Evolutionary conservation across 106 monocot species (phyloP).

Genomic region (Dendrobium nobile): DNA sequence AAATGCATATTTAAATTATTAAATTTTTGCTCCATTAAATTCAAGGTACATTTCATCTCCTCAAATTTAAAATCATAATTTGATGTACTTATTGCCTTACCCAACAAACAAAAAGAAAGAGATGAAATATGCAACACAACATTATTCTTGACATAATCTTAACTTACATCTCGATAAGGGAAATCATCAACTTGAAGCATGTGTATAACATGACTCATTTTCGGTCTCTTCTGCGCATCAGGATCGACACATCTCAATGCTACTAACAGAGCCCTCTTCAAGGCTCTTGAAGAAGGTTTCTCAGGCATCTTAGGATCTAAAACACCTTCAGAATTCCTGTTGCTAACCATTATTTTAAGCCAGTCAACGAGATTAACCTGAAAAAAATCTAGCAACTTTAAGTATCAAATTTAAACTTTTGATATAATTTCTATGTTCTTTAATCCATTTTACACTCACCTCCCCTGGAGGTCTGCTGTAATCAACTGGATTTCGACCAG

Average conservation of each 20-base stretch:
- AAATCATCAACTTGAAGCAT: conserved; percentile 96
- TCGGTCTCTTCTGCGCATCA: conserved; percentile 79
- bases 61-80: too few relatives aligned
- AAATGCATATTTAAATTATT: too few relatives aligned
- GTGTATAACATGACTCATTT: conserved; percentile 82
- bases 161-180: conserved; percentile 74
- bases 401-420: neutral
- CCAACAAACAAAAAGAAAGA: neutral
- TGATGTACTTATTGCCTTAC: neutral
- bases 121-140: neutral
- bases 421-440: neutral
- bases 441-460: conserved; percentile 26
- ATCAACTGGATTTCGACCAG: conserved; percentile 78
- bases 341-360: conserved; percentile 78
- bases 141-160: neutral
- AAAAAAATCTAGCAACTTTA: conserved; percentile 1
- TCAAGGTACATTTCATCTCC: neutral
- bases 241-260: conserved; percentile 82
- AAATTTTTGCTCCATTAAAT: neutral
- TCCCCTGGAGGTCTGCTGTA: conserved; percentile 80
- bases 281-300: conserved; percentile 62
- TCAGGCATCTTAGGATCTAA: conserved; percentile 79
- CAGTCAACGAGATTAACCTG: conserved; percentile 90
- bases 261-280: conserved; percentile 71
- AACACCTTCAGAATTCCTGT: conserved; percentile 74